These are phyloP conservation scores for Favolaschia claudopus DNA, from an alignment of 768 basidiomycete genomes.

Conservation along the genomic window DNA sequence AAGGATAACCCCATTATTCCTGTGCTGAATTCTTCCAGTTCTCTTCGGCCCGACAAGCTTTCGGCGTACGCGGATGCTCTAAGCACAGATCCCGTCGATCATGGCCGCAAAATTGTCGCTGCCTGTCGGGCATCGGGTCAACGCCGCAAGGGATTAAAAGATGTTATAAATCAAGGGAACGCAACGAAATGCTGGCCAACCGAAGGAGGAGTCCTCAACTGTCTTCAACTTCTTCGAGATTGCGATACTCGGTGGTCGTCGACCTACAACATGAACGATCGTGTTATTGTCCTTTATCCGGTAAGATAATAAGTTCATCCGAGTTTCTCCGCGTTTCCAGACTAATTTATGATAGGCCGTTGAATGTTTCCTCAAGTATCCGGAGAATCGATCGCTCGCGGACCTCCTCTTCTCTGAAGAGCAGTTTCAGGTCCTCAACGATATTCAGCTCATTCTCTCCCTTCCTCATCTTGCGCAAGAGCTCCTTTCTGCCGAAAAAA, in stretches of 20 bases:
- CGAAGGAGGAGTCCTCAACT: slow-evolving; percentile 17
- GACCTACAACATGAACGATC: slow-evolving; percentile 42
- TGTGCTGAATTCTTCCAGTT: neutral
- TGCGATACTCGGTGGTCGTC: slow-evolving; percentile 44
- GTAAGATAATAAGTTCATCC: slow-evolving; percentile 29
- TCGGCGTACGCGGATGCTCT: slow-evolving; percentile 29
- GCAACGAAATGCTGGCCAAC: slow-evolving; percentile 15
- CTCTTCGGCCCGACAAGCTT: neutral
- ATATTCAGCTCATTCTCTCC: slow-evolving; percentile 37
- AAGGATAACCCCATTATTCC: slow-evolving; percentile 12
- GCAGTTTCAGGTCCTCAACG: slow-evolving; percentile 28
- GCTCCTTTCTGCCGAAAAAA: slow-evolving; percentile 40
- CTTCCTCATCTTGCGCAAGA: slow-evolving; percentile 41
- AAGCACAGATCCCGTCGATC: slow-evolving; percentile 32
- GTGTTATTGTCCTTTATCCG: slow-evolving; percentile 37
- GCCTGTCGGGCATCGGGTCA: slow-evolving; percentile 38
- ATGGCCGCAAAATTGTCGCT: slow-evolving; percentile 31
- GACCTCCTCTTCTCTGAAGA: slow-evolving; percentile 13
- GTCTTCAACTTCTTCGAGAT: slow-evolving; percentile 37
- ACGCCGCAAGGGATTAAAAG: slow-evolving; percentile 31
- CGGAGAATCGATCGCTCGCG: slow-evolving; percentile 22
- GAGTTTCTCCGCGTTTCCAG: neutral
- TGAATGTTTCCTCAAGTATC: slow-evolving; percentile 20
- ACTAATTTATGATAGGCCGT: slow-evolving; percentile 28
- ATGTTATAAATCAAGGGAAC: slow-evolving; percentile 35